Percentiles rank a stretch among this genome's conserved stretches.
phyloP scores from a whole-genome alignment of 768 basidiomycete genomes.

The Russula sp. region DNA sequence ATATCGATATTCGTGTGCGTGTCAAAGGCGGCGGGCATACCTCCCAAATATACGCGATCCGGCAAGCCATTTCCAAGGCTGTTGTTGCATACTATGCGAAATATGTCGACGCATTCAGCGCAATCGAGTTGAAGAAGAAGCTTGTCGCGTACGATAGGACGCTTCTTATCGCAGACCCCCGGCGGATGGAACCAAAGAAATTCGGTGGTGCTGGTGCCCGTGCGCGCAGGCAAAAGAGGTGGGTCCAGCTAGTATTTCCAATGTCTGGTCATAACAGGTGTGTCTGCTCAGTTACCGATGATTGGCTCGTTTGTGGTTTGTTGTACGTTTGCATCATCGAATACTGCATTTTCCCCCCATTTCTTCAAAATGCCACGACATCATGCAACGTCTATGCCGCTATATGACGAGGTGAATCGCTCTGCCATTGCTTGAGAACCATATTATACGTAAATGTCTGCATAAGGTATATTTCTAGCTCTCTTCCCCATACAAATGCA shows the following conservation, averaged over 20 bases:
- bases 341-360: constrained; percentile 42
- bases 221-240: constrained; percentile 98
- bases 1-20: constrained; percentile 93
- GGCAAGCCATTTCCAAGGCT: constrained; percentile 98
- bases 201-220: constrained; percentile 98
- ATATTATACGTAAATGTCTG: constrained; percentile 14
- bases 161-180: constrained; percentile 87
- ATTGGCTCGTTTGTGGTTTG: constrained; percentile 41
- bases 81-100: constrained; percentile 98
- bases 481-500: not conserved
- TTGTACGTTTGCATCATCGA: constrained; percentile 44
- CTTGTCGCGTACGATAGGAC: constrained; percentile 93
- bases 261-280: constrained; percentile 1
- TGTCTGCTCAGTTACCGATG: constrained; percentile 71
- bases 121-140: constrained; percentile 98
- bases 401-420: constrained; percentile 24
- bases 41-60: constrained; percentile 97
- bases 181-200: constrained; percentile 99
- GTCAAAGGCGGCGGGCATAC: constrained; percentile 99
- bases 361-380: constrained; percentile 39
- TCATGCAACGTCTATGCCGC: constrained; percentile 38
- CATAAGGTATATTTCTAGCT: constrained; percentile 6
- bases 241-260: constrained; percentile 31
- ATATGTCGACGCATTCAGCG: constrained; percentile 95
- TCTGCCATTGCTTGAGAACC: not conserved